Base-by-base conservation (phyloP, 768 basidiomycete species). In the Podaxis sp. region DNA sequence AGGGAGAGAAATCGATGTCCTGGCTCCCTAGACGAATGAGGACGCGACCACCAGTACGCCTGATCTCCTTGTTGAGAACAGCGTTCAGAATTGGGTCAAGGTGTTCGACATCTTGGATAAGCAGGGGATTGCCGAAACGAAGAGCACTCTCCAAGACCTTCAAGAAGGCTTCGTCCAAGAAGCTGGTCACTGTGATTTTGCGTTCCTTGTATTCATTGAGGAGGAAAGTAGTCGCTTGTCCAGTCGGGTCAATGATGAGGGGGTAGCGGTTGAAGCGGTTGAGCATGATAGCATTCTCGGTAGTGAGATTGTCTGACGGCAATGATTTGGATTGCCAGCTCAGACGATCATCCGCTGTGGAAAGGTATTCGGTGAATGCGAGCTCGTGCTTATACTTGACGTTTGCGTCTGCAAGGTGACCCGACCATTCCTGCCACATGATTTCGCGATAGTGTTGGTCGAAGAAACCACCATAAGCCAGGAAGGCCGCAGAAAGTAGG, bases 201-300 rank as follows among this genome's bases (percentile, higher is more conserved):
- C 95, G 88, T 53, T 97, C 93, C 74, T 88, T 90, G 82, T 96
- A 96, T 71, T 97, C 92, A 69, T 96, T 96, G 66, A 95, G 82
- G 56, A 99, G 77, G 87, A 95, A 99, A 10, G 88, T 84, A 0
- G 95, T 96, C 5, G 97, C 97, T 73, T 99, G 97, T 15, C 96
- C 97, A 3, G 96, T 97, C 4, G 97, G 97, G 72, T 99, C 97
- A 69, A 99, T 94, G 62, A 99, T 93, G 56, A 99, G 85, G 6
- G 97, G 97, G 74, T 99, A 99, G 20, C 97, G 92, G 70, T 94
- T 93, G 85, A 95, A 98, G 54, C 95, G 89, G 72, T 96, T 95
- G 71, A 99, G 86, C 95, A 99, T 99, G 76, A 99, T 95, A n/a
- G 97, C 97, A 72, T 99, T 99, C 78, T 99, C 97, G 0, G 93